A percentile compares a stretch with the other conserved stretches of the same genome.
These are phyloP conservation scores for Heterococcus sp. DNA, from an alignment of 108 stramenopile species.

Conservation along the genomic window DNA sequence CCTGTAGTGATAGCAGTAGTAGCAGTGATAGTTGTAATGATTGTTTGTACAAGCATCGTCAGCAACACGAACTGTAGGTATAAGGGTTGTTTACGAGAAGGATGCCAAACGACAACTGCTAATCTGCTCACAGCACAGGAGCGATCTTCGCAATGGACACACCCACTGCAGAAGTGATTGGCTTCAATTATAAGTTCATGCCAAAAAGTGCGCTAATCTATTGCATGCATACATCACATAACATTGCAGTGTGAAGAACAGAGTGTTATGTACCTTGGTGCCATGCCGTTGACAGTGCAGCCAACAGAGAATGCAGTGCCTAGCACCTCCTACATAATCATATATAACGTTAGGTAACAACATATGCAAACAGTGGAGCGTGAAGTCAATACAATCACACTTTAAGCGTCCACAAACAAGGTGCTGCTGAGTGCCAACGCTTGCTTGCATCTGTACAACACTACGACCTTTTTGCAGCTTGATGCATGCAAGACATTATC, in stretches of 20 bases:
- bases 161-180: background rate
- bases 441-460: too few species aligned
- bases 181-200: background rate
- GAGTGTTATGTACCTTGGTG: constrained; percentile 64
- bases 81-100: background rate
- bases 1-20: background rate
- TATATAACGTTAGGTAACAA: too few species aligned
- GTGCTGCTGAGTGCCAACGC: too few species aligned
- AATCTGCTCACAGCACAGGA: background rate
- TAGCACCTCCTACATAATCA: constrained; percentile 79
- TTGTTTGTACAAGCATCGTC: background rate
- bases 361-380: too few species aligned
- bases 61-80: background rate
- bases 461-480: too few species aligned
- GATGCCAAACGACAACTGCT: background rate
- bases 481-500: too few species aligned
- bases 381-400: too few species aligned
- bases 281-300: constrained; percentile 99
- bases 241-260: too few species aligned
- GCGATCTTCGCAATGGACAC: background rate
- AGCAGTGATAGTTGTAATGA: background rate
- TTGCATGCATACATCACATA: too few species aligned
- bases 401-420: too few species aligned
- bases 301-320: constrained; percentile 98
- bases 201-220: too few species aligned